phyloP scores from a whole-genome alignment of 495 filamentous ascomycete genomes.

The Lichina pygmaea region DNA sequence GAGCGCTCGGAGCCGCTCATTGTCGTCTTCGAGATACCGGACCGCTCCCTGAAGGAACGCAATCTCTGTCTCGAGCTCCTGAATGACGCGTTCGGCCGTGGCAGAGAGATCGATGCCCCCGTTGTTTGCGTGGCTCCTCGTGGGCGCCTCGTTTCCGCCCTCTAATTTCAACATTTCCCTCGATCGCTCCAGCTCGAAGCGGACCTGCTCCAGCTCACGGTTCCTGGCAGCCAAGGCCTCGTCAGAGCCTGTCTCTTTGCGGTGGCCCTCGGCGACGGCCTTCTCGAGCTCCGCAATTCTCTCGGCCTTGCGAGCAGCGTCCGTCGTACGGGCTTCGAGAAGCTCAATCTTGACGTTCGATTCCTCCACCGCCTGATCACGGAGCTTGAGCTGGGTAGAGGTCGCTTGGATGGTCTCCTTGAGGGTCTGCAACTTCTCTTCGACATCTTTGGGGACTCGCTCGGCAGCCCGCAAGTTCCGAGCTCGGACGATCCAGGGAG shows the following conservation, averaged over 20 bases:
- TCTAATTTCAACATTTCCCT: conserved; percentile 11
- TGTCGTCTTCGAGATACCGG: conserved; percentile 54
- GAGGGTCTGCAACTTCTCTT: conserved; percentile 16
- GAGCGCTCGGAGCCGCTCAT: conserved; percentile 27
- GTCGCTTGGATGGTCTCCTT: conserved; percentile 18
- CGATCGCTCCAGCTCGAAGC: conserved; percentile 44
- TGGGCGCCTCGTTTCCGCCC: conserved; percentile 21
- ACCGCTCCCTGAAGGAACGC: conserved; percentile 44
- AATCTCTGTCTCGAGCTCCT: conserved; percentile 38
- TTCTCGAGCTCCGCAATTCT: conserved; percentile 36
- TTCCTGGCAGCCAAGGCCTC: conserved; percentile 27
- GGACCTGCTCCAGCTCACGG: conserved; percentile 27
- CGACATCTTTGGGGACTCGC: conserved; percentile 47
- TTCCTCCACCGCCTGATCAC: conserved; percentile 41
- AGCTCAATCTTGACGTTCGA: conserved; percentile 76
- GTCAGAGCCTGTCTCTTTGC: conserved; percentile 19
- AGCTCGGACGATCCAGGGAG: conserved; percentile 67
- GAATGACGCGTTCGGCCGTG: conserved; percentile 45
- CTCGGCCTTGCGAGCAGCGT: conserved; percentile 41
- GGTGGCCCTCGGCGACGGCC: conserved; percentile 26
- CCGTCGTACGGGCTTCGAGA: conserved; percentile 54
- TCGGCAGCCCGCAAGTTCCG: conserved; percentile 54
- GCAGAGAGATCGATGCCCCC: conserved; percentile 28
- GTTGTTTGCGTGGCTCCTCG: conserved; percentile 15
- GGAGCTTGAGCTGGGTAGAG: conserved; percentile 31